These are phyloP conservation scores for Aspergillus clavatus DNA, from an alignment of 2,329 filamentous ascomycete species.

Conservation along the genomic window DNA sequence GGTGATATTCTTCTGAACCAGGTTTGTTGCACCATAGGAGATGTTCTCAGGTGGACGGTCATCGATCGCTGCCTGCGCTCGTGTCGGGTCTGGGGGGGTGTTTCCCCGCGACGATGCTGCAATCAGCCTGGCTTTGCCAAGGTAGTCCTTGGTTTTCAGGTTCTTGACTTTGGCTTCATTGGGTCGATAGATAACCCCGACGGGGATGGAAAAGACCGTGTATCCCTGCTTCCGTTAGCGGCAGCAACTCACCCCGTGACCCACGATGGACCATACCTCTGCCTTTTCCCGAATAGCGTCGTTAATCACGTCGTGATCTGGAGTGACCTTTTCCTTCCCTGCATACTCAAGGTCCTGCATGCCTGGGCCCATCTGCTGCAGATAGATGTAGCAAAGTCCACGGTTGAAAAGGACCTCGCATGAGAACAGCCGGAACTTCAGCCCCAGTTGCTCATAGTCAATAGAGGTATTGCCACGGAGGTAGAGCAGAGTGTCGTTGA, in stretches of 20 bases:
- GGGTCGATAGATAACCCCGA: constrained; percentile 89
- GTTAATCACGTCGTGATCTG: constrained; percentile 96
- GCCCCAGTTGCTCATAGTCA: constrained; percentile 91
- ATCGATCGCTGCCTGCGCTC: constrained; percentile 46
- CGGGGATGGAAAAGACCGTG: constrained; percentile 96
- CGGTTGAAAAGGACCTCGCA: constrained; percentile 98
- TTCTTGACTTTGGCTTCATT: constrained; percentile 99
- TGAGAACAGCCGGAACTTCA: constrained; percentile 94
- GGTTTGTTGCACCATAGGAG: constrained; percentile 86
- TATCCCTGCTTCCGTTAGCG: constrained; percentile 63
- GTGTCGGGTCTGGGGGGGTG: constrained; percentile 64
- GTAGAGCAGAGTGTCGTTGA: constrained; percentile 95
- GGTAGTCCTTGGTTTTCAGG: constrained; percentile 93
- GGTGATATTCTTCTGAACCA: constrained; percentile 79
- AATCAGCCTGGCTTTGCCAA: constrained; percentile 90
- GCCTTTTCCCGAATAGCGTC: constrained; percentile 92
- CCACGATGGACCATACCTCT: constrained; percentile 56
- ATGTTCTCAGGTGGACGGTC: constrained; percentile 78
- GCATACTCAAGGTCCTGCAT: constrained; percentile 88
- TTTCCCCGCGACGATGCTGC: constrained; percentile 78
- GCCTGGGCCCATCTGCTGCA: constrained; percentile 84
- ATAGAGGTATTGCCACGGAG: constrained; percentile 94
- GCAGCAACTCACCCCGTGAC: neutral
- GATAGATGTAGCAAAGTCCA: constrained; percentile 93
- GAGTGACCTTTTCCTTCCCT: constrained; percentile 90